Evolutionary conservation across 2,329 filamentous ascomycete genomes (phyloP).

Genomic region (Ophiognomonia clavigignenti-juglandacearum): DNA sequence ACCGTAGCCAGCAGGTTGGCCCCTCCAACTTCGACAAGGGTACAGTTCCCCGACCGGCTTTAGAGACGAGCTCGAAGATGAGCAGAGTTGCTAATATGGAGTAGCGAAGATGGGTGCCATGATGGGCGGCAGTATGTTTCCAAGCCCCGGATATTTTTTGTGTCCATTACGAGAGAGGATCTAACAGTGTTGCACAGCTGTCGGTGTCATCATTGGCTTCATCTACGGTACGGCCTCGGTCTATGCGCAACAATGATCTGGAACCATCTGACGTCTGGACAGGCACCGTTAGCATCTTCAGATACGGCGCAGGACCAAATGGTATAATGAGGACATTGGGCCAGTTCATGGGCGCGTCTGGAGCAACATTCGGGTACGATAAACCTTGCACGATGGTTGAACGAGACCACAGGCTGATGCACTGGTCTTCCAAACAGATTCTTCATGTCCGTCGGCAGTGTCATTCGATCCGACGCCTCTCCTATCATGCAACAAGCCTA

Average conservation of each 20-base stretch:
- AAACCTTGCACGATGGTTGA: background rate
- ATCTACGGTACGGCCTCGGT: slow-evolving; percentile 74
- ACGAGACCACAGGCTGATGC: slow-evolving; percentile 9
- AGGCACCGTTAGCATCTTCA: slow-evolving; percentile 92
- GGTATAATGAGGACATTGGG: slow-evolving; percentile 91
- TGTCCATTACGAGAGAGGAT: background rate
- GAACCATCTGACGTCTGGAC: background rate
- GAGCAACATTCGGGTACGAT: slow-evolving; percentile 85
- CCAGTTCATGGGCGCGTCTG: slow-evolving; percentile 94
- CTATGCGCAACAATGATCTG: too few species aligned
- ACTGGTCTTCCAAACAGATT: slow-evolving; percentile 53
- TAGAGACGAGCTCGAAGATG: background rate
- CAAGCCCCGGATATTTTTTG: background rate
- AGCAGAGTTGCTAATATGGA: slow-evolving; percentile 24
- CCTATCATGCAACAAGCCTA: slow-evolving; percentile 72
- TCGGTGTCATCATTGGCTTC: slow-evolving; percentile 94
- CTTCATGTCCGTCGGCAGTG: slow-evolving; percentile 98
- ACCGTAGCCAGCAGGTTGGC: slow-evolving; percentile 27
- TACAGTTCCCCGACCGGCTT: slow-evolving; percentile 26
- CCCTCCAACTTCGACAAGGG: slow-evolving; percentile 52
- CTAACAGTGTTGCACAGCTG: slow-evolving; percentile 52
- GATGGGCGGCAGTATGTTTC: slow-evolving; percentile 90
- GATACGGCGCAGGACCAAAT: slow-evolving; percentile 88
- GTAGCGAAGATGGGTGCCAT: slow-evolving; percentile 96
- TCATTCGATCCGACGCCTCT: slow-evolving; percentile 87